phyloP scores from a whole-genome alignment of 768 basidiomycete species.

The Glaciozyma martinii region DNA sequence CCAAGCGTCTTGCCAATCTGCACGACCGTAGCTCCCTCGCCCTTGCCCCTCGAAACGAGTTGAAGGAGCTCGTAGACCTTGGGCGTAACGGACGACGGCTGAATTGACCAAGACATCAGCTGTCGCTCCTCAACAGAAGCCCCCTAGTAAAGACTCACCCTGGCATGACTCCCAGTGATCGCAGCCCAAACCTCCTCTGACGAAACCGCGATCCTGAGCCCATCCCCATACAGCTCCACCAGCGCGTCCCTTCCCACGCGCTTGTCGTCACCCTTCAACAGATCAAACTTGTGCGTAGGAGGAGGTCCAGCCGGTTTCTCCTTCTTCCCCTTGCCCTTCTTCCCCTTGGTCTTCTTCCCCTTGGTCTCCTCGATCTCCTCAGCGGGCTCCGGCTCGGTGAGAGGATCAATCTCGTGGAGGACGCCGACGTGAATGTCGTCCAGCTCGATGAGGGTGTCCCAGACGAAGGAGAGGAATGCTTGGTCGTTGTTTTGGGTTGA shows the following conservation, averaged over 20 bases:
- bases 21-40: conserved; percentile 66
- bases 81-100: conserved; percentile 72
- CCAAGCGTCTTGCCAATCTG: conserved; percentile 65
- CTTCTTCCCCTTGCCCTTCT: not conserved
- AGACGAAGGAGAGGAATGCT: conserved; percentile 66
- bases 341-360: not conserved
- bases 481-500: conserved; percentile 58
- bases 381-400: not conserved
- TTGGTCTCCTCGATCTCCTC: not conserved
- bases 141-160: conserved; percentile 46
- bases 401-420: conserved; percentile 39
- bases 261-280: conserved; percentile 12
- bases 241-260: not conserved
- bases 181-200: conserved; percentile 65
- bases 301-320: not conserved
- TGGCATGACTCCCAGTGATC: conserved; percentile 74
- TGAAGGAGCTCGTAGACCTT: conserved; percentile 80
- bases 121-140: not conserved
- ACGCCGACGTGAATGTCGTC: conserved; percentile 67
- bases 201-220: conserved; percentile 63
- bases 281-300: conserved; percentile 18
- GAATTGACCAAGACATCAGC: not conserved
- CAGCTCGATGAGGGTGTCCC: conserved; percentile 67
- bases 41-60: conserved; percentile 70
- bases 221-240: conserved; percentile 17